phyloP scores from a whole-genome alignment of 495 filamentous ascomycete genomes.

The Penicillium macrosclerotiorum region DNA sequence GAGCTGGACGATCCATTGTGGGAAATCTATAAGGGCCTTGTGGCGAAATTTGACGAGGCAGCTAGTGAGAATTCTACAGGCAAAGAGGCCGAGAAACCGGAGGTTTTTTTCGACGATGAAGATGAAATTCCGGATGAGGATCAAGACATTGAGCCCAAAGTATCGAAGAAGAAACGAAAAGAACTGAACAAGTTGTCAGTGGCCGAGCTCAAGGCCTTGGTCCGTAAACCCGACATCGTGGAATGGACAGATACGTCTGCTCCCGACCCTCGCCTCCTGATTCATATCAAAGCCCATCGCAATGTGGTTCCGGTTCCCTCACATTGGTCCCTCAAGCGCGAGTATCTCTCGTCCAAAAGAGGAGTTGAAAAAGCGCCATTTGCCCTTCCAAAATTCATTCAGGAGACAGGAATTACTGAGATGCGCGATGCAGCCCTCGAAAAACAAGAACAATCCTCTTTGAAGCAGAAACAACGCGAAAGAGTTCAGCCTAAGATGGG shows the following conservation, averaged over 20 bases:
- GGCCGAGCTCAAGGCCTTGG: conserved; percentile 89
- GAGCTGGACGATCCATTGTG: conserved; percentile 74
- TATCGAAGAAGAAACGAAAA: conserved; percentile 94
- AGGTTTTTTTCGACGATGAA: conserved; percentile 83
- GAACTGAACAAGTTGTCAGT: conserved; percentile 88
- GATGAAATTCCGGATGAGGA: conserved; percentile 89
- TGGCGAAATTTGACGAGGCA: conserved; percentile 66
- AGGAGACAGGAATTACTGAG: conserved; percentile 94
- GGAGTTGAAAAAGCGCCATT: conserved; percentile 95
- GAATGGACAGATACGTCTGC: conserved; percentile 98
- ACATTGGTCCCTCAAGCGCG: conserved; percentile 93
- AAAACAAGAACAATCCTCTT: conserved; percentile 83
- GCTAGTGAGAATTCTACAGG: conserved; percentile 55
- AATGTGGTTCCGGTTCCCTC: conserved; percentile 93
- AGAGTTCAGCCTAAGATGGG: conserved; percentile 96
- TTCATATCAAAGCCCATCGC: conserved; percentile 90
- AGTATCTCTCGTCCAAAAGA: conserved; percentile 93
- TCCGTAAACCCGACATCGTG: conserved; percentile 87
- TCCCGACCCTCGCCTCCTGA: conserved; percentile 80
- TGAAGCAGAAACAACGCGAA: conserved; percentile 95
- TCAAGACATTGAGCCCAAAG: conserved; percentile 58
- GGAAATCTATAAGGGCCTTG: conserved; percentile 76
- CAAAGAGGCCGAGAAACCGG: conserved; percentile 77
- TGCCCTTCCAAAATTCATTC: conserved; percentile 91
- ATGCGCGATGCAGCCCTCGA: conserved; percentile 97